Base-by-base conservation (phyloP, 345 rosid species). In the Moringa oleifera region DNA sequence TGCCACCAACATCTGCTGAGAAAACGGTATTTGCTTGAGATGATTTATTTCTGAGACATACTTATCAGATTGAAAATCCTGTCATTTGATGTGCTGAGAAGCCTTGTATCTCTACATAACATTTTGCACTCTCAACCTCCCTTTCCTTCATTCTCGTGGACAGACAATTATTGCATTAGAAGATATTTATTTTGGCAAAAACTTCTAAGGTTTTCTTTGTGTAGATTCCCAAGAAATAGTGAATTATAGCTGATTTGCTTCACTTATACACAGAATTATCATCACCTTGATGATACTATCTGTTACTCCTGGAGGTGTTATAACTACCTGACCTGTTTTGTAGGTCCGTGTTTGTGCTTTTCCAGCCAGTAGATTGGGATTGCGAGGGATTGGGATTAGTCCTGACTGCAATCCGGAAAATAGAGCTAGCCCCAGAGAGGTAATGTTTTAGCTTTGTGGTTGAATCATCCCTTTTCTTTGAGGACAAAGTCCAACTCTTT, bases 1-100 rank as follows among this genome's bases (percentile, higher is more conserved):
- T 90, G 95, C 96, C 99, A 61, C 99, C 99, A 59, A 85, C 99
- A 56, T 80, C 95, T 68, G 97, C 97, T 67, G 68, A 89, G 71
- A 76, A 86, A 68, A 90, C 97, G 78, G 99, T 86, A 85, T 55
- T 70, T 64, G 25, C 67, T 64, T 57, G 58, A 51, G 60, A 55
- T 41, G 47, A 41, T 41, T 41, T 41, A 9, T 15, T 41, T 41
- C 17, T 41, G 17, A 41, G 3, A 28, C 8, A 28, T 28, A 28
- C 33, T 28, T 28, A 28, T 28, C 8, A 8, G 5, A 28, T 28
- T 28, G 33, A 28, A 28, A 28, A 28, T 2, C 33, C 5, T 28
- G 5, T 8, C 8, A 8, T 28, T 28, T 28, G 33, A 28, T 28
- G 33, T 8, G 8, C 5, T 28, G 33, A 28, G 33, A 28, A 28